Evolutionary conservation across 169 alveolate species (phyloP), one percentile per base, ranked within the genome.

Genomic region (Plasmodium gallinaceum): DNA sequence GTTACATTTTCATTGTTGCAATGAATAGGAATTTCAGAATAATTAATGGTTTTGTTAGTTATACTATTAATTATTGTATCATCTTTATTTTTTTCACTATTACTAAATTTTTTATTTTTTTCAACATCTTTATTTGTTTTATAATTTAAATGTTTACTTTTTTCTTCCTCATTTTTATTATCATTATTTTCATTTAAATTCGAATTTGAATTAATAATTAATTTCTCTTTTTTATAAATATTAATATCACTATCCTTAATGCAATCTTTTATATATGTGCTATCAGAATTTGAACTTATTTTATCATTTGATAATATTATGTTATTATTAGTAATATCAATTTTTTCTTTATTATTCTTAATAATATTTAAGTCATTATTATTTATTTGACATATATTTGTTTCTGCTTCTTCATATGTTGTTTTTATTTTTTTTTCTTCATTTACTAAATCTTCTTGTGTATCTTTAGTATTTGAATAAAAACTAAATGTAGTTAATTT

Each of bases 81-180:
- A 6, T 22, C 74, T 39, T 20, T 65, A 37, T 37, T 39, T 32
- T 65, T n/a, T 65, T 32, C 14, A 42, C 54, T 65, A 65, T 61
- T 61, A 24, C 24, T 20, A 37, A 12, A 32, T 2, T 32, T 32
- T 14, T 37, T n/a, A 12, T 14, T 37, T 26, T 32, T 54, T 54
- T 54, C 64, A 12, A 12, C 14, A 18, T 54, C 14, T 65, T 9
- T 9, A 26, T 32, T 32, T 18, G 9, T 42, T n/a, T 37, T 37
- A 24, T 24, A 24, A n/a, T 65, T 65, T 26, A n/a, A 16, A 24
- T 24, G 5, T 26, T 10, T 18, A 24, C 8, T 37, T 24, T 12
- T 37, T 3, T 64, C 3, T 5, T 8, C 7, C 14, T 48, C 37
- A 8, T 46, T 16, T 10, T 32, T 65, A 9, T 45, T 43, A 20